Percentiles rank a stretch among this genome's conserved stretches.
phyloP scores from a whole-genome alignment of 2,329 filamentous ascomycete species.

The Arthrobotrys conoides region DNA sequence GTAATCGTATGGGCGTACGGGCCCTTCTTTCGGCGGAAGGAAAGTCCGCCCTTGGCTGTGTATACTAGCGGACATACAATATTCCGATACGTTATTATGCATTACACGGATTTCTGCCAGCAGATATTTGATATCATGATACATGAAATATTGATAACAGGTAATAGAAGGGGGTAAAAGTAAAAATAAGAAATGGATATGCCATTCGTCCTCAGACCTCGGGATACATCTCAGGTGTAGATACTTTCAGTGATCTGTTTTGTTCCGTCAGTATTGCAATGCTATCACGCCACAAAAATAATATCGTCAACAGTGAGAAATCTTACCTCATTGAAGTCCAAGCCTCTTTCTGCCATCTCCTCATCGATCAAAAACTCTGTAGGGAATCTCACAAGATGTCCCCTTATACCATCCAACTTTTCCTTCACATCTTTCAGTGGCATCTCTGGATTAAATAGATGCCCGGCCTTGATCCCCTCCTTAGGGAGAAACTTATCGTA shows the following conservation, averaged over 20 bases:
- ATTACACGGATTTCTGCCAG: slow-evolving; percentile 37
- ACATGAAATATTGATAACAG: slow-evolving; percentile 3
- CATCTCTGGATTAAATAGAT: slow-evolving; percentile 80
- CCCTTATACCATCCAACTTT: slow-evolving; percentile 84
- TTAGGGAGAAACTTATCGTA: slow-evolving; percentile 84
- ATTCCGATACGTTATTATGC: slow-evolving; percentile 37
- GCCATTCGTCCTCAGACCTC: slow-evolving; percentile 30
- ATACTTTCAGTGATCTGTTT: slow-evolving; percentile 59
- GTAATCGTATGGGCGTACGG: slow-evolving; percentile 29
- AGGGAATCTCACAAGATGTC: slow-evolving; percentile 96
- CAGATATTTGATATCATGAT: slow-evolving; percentile 27
- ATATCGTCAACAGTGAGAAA: neutral
- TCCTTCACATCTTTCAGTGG: slow-evolving; percentile 79
- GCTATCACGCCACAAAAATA: neutral
- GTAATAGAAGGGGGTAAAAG: neutral
- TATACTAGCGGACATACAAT: slow-evolving; percentile 57
- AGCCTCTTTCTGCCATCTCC: slow-evolving; percentile 83
- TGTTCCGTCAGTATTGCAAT: slow-evolving; percentile 15
- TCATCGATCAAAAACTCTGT: slow-evolving; percentile 86
- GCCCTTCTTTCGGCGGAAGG: slow-evolving; percentile 30
- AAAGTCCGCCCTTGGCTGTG: slow-evolving; percentile 18
- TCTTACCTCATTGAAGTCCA: slow-evolving; percentile 56
- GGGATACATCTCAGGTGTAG: slow-evolving; percentile 33
- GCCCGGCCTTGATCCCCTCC: slow-evolving; percentile 81
- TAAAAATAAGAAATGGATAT: neutral